Evolutionary conservation across 1,284 basidiomycete species (phyloP), one percentile per base, ranked within the genome.

Genomic region (Trametes pubescens): DNA sequence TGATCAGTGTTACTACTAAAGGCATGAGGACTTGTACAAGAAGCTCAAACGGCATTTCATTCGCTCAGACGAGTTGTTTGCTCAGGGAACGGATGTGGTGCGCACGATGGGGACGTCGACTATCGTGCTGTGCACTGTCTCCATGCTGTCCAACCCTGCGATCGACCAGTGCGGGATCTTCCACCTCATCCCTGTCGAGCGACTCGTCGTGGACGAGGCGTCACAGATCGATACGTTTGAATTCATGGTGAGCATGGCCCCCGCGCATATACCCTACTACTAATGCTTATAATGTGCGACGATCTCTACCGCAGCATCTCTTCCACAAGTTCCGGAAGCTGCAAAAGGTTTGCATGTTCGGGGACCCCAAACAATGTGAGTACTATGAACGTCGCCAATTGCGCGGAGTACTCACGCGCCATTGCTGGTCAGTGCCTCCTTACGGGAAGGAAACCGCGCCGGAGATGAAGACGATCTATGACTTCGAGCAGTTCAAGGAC

Each of bases 21-120:
- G 91, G 90, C 89, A 92, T 73, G 88, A 90, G 66, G 86, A 91
- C 70, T 75, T 90, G 0, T 92, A 92, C 71, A 64, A 73, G 22
- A 66, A 76, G 26, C 13, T 8, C 2, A 72, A 86, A 18, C 61
- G 75, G 43, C 21, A 66, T 0, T 67, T 90, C 22, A 86, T 92
- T 56, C 75, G 78, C 21, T 86, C 88, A 3, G 79, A 86, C 55
- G 65, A 70, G 0, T 86, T 89, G 40, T 9, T 7, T 40, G 26
- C 22, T 0, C 6, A 51, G 10, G 57, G 4, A 3, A 55, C 61
- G 26, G 57, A 59, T 21, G 60, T 55, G 4, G 59, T 51, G 18
- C 59, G 69, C 37, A 0, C 43, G n/a, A 22, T 70, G 68, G 61
- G 64, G 26, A 81, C 74, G 22, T 78, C 76, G 51, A 75, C 77